Conservation (phyloP, 345 rosid species). For the Geranium brycei region DNA sequence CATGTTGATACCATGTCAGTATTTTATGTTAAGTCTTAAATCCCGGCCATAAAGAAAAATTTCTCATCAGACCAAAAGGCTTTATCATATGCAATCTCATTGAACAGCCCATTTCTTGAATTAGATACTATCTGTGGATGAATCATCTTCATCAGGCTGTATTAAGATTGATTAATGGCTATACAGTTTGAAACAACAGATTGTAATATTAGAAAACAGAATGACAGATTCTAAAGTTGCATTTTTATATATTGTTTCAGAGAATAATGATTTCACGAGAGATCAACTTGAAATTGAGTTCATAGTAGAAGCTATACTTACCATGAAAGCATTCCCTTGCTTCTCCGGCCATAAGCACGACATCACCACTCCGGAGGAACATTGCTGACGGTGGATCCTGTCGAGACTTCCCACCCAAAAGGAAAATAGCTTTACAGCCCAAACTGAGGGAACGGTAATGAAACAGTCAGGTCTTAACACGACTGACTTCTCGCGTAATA, state of each 20-base stretch:
- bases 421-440: constrained; percentile 93
- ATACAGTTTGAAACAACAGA: too few relatives aligned
- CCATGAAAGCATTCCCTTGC: constrained; percentile 95
- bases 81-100: too few relatives aligned
- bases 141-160: too few relatives aligned
- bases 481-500: not conserved
- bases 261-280: not conserved
- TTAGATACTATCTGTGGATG: too few relatives aligned
- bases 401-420: constrained; percentile 74
- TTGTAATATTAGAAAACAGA: too few relatives aligned
- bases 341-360: constrained; percentile 85
- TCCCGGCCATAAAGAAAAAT: not conserved
- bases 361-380: constrained; percentile 93
- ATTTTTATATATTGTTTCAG: too few relatives aligned
- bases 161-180: too few relatives aligned
- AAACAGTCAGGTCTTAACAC: not conserved
- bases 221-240: too few relatives aligned
- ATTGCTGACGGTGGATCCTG: constrained; percentile 68
- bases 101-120: too few relatives aligned
- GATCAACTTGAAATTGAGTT: not conserved
- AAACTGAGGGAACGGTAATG: constrained; percentile 31
- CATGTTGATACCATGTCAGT: not conserved
- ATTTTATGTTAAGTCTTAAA: not conserved
- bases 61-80: not conserved
- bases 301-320: constrained; percentile 13